Evolutionary conservation across 805 yeast species (phyloP).

Genomic region (Nakazawaea ishiwadae): DNA sequence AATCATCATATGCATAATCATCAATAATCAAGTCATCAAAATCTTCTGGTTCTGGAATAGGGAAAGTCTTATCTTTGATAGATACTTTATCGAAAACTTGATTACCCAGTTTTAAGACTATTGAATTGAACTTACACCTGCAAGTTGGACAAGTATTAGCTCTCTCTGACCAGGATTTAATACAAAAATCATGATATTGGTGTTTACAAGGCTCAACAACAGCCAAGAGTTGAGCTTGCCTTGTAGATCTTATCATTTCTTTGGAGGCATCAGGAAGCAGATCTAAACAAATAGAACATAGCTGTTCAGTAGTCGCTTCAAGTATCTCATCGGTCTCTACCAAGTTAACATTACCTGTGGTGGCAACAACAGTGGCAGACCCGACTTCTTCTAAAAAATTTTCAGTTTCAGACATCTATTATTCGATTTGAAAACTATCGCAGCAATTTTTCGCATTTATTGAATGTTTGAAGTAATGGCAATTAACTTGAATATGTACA

Average conservation of each 20-base stretch:
- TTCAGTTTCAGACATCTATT: background rate
- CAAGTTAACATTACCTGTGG: background rate
- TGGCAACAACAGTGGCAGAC: background rate
- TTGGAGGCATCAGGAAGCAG: conserved; percentile 17
- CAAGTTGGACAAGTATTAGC: conserved; percentile 33
- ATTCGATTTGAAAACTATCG: too few species aligned
- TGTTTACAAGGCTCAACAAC: conserved; percentile 29
- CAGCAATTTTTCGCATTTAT: too few species aligned
- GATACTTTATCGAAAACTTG: conserved; percentile 16
- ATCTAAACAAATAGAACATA: conserved; percentile 30
- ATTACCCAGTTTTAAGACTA: conserved; percentile 18
- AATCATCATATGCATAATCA: conserved; percentile 5
- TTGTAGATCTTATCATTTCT: conserved; percentile 16
- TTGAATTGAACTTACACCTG: conserved; percentile 19
- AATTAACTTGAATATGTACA: too few species aligned
- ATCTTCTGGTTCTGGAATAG: conserved; percentile 20
- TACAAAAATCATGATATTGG: conserved; percentile 29
- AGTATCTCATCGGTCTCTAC: background rate
- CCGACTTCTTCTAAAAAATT: background rate
- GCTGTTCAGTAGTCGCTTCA: conserved; percentile 12
- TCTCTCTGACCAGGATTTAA: conserved; percentile 29
- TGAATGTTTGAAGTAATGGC: too few species aligned
- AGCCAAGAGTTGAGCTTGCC: conserved; percentile 21
- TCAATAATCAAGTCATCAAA: conserved; percentile 14
- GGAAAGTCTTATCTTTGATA: conserved; percentile 20